Percentiles rank a stretch among this genome's conserved stretches.
Conservation (phyloP, 225 moss, liverwort and hornwort genomes). For the Climacium dendroides region DNA sequence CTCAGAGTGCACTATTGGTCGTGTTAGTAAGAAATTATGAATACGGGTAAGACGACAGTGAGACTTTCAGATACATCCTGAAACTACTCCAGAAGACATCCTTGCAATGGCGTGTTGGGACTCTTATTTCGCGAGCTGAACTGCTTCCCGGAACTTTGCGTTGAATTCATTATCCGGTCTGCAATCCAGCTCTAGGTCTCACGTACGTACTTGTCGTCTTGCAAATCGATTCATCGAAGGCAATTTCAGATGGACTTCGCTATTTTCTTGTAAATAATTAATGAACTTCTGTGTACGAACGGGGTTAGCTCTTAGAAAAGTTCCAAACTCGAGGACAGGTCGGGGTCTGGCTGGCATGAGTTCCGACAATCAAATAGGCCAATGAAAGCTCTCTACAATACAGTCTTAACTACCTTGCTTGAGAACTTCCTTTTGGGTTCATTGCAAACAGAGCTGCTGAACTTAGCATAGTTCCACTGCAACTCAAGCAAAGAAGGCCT, state of each 20-base stretch:
- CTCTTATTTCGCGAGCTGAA: background rate
- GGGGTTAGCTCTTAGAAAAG: too few relatives aligned
- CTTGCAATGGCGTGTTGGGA: background rate
- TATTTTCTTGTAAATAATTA: background rate
- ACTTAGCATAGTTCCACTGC: background rate
- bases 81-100: background rate
- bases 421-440: background rate
- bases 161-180: background rate
- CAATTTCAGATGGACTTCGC: background rate
- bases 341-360: background rate
- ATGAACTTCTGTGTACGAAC: background rate
- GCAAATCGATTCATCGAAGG: background rate
- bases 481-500: background rate
- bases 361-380: background rate
- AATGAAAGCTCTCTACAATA: background rate
- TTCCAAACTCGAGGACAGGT: too few relatives aligned
- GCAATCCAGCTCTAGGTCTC: too few relatives aligned
- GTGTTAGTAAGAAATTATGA: background rate
- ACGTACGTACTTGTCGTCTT: background rate
- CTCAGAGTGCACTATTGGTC: background rate
- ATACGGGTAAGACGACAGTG: background rate
- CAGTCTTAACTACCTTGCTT: background rate
- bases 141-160: background rate
- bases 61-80: too few relatives aligned
- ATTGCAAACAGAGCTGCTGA: too few relatives aligned